phyloP scores from a whole-genome alignment of 176 grass and related monocot species.

The Miscanthus lutarioriparius region DNA sequence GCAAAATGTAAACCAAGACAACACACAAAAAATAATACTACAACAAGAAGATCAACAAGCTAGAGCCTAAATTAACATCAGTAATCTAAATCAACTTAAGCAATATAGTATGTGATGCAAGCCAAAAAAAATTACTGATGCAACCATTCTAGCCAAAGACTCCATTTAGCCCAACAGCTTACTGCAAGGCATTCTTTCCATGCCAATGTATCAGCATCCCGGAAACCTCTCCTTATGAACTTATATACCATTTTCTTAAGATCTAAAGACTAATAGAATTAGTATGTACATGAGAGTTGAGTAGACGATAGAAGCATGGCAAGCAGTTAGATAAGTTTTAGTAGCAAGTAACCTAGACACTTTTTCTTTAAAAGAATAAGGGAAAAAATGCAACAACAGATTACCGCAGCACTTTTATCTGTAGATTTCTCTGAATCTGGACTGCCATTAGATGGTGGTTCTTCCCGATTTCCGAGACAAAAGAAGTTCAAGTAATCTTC shows the following conservation, averaged over 20 bases:
- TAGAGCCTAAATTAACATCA: not conserved
- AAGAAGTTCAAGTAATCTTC: slow-evolving; percentile 97
- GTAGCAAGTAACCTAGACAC: not conserved
- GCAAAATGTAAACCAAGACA: not conserved
- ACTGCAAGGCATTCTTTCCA: not conserved
- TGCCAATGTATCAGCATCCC: not conserved
- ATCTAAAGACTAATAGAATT: not conserved
- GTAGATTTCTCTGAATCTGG: slow-evolving; percentile 54
- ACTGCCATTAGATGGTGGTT: slow-evolving; percentile 38
- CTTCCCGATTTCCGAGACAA: slow-evolving; percentile 89
- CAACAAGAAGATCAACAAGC: not conserved
- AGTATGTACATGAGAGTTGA: not conserved
- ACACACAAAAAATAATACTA: not conserved
- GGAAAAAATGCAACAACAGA: slow-evolving; percentile 15
- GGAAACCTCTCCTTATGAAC: not conserved
- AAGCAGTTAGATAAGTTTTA: not conserved
- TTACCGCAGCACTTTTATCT: slow-evolving; percentile 69
- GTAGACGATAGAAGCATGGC: not conserved
- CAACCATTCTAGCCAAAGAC: not conserved
- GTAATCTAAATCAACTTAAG: not conserved
- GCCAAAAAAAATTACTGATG: not conserved
- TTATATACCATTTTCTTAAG: not conserved
- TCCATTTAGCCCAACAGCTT: not conserved
- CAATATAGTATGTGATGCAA: not conserved
- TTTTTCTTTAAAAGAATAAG: slow-evolving; percentile 27